Conservation (phyloP, 208 protist species). For the Wallacemonas sp. region DNA sequence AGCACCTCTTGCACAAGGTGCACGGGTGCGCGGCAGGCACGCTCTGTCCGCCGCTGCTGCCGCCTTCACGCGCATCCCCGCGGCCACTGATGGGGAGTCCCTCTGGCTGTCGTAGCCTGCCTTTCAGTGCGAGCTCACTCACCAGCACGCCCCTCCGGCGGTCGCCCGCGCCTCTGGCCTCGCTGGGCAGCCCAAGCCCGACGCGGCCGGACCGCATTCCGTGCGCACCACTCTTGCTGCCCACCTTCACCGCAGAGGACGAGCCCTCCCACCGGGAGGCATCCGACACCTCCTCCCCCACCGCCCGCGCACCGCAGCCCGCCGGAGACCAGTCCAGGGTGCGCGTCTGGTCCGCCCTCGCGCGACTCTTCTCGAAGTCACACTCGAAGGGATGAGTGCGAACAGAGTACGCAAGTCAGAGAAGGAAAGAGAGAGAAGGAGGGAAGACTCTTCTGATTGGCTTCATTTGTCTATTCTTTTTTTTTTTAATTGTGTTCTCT, state of each 20-base stretch:
- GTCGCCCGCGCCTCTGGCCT: neutral
- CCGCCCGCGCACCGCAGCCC: no score
- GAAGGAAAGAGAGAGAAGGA: no score
- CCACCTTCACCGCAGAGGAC: neutral
- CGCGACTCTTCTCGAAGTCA: neutral
- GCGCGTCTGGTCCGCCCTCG: neutral
- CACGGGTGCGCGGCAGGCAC: neutral
- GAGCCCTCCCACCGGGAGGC: neutral
- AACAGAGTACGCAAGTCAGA: no score
- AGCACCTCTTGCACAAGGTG: slow-evolving; percentile 5
- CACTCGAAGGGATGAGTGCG: neutral
- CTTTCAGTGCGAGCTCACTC: no score
- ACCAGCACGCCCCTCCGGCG: neutral
- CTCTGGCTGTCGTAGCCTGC: no score
- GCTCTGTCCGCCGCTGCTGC: neutral
- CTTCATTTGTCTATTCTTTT: no score
- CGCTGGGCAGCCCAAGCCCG: neutral
- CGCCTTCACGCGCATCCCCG: neutral
- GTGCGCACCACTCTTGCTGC: neutral
- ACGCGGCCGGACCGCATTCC: neutral
- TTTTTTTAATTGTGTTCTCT: neutral
- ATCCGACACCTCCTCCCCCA: no score
- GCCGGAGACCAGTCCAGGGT: no score
- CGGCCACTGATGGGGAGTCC: no score
- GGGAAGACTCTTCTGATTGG: no score